These are phyloP conservation scores for Leavenworthia alabamica DNA, from an alignment of 345 rosid species.

Conservation along the genomic window DNA sequence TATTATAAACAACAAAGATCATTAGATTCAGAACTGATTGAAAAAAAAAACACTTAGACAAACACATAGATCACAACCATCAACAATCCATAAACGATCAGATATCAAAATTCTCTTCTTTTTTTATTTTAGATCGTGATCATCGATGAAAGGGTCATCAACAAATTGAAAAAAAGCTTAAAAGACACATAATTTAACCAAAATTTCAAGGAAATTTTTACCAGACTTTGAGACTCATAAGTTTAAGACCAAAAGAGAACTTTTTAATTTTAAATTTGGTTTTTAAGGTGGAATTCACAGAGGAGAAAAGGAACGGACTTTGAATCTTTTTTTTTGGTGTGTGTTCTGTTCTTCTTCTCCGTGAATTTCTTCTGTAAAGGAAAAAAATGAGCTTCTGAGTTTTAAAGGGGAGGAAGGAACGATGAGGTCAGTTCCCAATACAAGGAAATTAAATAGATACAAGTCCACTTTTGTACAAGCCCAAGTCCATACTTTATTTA, in stretches of 20 bases:
- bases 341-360: constrained; percentile 8
- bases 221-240: constrained; percentile 30
- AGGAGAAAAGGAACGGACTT: constrained; percentile 22
- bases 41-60: not conserved
- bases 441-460: too few species aligned
- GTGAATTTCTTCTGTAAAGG: too few species aligned
- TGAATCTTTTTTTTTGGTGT: not conserved
- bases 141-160: constrained; percentile 13
- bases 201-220: not conserved
- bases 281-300: constrained; percentile 10
- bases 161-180: not conserved
- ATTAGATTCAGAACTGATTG: constrained; percentile 4
- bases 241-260: constrained; percentile 21
- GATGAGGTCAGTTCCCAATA: constrained; percentile 10
- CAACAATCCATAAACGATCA: constrained; percentile 18
- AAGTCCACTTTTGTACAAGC: too few species aligned
- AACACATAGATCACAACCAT: constrained; percentile 21
- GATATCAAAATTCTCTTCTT: not conserved
- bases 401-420: constrained; percentile 2
- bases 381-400: not conserved
- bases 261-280: not conserved
- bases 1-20: too few species aligned
- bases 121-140: constrained; percentile 12
- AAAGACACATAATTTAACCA: not conserved
- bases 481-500: too few species aligned